phyloP scores from a whole-genome alignment of 352 stramenopile genomes.

The Phytophthora multivora region DNA sequence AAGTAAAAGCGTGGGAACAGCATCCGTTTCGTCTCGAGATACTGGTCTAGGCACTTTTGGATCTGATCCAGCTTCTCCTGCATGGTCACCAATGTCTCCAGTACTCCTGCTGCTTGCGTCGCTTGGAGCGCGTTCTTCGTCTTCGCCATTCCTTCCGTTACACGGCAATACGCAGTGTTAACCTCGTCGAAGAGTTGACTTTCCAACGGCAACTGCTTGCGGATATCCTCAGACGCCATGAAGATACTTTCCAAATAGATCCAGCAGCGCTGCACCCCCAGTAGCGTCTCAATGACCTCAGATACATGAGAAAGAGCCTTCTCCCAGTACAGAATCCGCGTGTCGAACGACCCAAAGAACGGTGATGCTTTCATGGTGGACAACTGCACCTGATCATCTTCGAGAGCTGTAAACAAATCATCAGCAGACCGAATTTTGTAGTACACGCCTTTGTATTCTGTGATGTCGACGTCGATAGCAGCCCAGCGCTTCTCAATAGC shows the following conservation, averaged over 20 bases:
- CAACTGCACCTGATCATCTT: slow-evolving; percentile 92
- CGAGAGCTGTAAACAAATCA: slow-evolving; percentile 90
- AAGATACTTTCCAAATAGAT: slow-evolving; percentile 97
- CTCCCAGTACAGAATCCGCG: slow-evolving; percentile 91
- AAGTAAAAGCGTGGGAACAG: slow-evolving; percentile 90
- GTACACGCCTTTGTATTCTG: slow-evolving; percentile 92
- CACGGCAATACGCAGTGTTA: slow-evolving; percentile 73
- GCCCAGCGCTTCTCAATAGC: slow-evolving; percentile 90
- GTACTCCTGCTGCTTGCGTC: slow-evolving; percentile 61
- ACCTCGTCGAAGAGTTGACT: slow-evolving; percentile 88
- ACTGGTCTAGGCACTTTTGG: slow-evolving; percentile 88
- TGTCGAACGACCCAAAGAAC: slow-evolving; percentile 92
- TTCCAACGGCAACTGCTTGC: slow-evolving; percentile 92
- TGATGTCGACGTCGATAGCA: slow-evolving; percentile 89
- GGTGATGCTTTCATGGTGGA: slow-evolving; percentile 94
- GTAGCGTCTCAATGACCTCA: slow-evolving; percentile 90
- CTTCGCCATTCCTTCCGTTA: slow-evolving; percentile 80
- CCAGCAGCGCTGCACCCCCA: slow-evolving; percentile 93
- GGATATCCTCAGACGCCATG: slow-evolving; percentile 94
- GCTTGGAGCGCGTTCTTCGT: slow-evolving; percentile 78
- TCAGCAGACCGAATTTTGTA: slow-evolving; percentile 93
- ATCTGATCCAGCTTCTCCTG: slow-evolving; percentile 89
- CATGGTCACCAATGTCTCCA: slow-evolving; percentile 78
- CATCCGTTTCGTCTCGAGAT: slow-evolving; percentile 89
- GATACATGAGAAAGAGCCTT: slow-evolving; percentile 83